phyloP scores from a whole-genome alignment of 1,284 basidiomycete genomes.

The Naganishia liquefaciens region DNA sequence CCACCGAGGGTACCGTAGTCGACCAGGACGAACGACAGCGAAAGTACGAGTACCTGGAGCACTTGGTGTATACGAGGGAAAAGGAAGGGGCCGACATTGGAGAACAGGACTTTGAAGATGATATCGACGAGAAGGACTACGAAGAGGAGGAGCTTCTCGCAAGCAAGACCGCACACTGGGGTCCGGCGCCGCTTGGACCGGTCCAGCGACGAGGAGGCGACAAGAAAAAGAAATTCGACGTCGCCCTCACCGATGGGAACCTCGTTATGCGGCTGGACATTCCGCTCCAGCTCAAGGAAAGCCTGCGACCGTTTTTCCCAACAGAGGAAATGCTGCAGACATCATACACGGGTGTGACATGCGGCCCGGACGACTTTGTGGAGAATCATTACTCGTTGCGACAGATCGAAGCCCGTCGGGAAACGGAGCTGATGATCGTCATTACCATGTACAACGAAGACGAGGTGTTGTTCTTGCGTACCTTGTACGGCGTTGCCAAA shows the following conservation, averaged over 20 bases:
- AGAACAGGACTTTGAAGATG: slow-evolving; percentile 29
- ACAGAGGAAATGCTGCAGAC: slow-evolving; percentile 2
- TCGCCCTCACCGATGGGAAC: slow-evolving; percentile 64
- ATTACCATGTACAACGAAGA: slow-evolving; percentile 99
- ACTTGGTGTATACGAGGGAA: slow-evolving; percentile 26
- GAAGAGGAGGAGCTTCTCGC: slow-evolving; percentile 37
- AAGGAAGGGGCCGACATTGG: slow-evolving; percentile 28
- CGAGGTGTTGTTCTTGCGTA: slow-evolving; percentile 88
- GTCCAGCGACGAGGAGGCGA: slow-evolving; percentile 69
- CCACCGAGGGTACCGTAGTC: slow-evolving; percentile 3
- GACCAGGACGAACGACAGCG: slow-evolving; percentile 1
- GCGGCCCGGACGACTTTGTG: slow-evolving; percentile 91
- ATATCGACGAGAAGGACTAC: slow-evolving; percentile 25
- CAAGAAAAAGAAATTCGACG: slow-evolving; percentile 53
- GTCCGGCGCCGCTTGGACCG: slow-evolving; percentile 77
- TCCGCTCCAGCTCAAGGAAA: slow-evolving; percentile 53
- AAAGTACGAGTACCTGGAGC: slow-evolving; percentile 28
- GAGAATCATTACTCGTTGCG: slow-evolving; percentile 77
- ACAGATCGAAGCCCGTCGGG: slow-evolving; percentile 74
- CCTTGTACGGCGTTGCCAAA: slow-evolving; percentile 91
- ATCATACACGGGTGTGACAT: slow-evolving; percentile 76
- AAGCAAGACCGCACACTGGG: slow-evolving; percentile 74
- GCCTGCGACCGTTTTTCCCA: slow-evolving; percentile 5
- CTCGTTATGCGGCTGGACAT: slow-evolving; percentile 80
- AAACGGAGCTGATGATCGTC: slow-evolving; percentile 90